phyloP scores from a whole-genome alignment of 768 basidiomycete genomes.

The Lactarius psammicola region DNA sequence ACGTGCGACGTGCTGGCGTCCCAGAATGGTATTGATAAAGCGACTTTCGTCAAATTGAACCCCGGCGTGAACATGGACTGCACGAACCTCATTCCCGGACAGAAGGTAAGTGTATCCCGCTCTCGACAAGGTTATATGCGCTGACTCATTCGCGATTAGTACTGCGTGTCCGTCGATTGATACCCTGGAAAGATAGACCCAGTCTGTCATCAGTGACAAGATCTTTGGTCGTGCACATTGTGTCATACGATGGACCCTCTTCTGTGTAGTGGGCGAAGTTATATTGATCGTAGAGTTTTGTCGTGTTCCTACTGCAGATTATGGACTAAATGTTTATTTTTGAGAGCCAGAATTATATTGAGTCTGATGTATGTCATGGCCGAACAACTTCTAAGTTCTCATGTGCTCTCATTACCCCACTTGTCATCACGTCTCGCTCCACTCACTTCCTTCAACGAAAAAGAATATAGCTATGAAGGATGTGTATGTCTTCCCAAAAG shows the following conservation, averaged over 20 bases:
- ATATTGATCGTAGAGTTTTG: background rate
- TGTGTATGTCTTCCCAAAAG: no score
- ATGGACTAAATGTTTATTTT: no score
- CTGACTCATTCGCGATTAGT: constrained; percentile 6
- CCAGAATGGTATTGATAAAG: background rate
- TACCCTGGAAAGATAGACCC: background rate
- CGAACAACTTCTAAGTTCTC: no score
- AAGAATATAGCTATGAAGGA: no score
- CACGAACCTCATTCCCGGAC: constrained; percentile 7
- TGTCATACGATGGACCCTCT: background rate
- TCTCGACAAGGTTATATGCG: background rate
- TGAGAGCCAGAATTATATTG: no score
- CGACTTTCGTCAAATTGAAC: constrained; percentile 6
- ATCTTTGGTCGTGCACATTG: background rate
- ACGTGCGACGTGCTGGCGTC: constrained; percentile 2
- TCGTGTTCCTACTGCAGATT: background rate
- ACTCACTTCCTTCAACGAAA: no score
- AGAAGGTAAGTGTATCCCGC: constrained; percentile 9
- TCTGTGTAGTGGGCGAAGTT: background rate
- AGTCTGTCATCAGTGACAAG: constrained; percentile 2
- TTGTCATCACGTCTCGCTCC: no score
- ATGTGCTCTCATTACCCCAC: no score
- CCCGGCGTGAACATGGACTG: constrained; percentile 12
- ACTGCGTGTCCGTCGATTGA: constrained; percentile 15
- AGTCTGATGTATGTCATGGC: no score